Percentiles rank a stretch among this genome's conserved stretches.
phyloP scores from a whole-genome alignment of 2,329 filamentous ascomycete species.

The Alternaria gansuensis region DNA sequence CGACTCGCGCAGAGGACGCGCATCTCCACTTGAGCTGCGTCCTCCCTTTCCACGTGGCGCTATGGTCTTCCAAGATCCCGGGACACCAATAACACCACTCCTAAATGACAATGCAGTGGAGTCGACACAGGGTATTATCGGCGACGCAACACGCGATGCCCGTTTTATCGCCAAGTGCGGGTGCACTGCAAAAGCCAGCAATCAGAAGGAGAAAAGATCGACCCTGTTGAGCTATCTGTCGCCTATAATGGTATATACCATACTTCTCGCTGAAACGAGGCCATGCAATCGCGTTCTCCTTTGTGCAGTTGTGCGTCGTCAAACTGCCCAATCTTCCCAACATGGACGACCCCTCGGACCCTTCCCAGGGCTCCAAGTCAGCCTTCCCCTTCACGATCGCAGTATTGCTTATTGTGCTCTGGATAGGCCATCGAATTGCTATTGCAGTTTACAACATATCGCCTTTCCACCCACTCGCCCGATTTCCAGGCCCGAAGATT shows the following conservation, averaged over 20 bases:
- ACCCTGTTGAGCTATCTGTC: constrained; percentile 9
- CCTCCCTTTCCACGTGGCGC: constrained; percentile 17
- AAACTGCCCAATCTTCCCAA: constrained; percentile 12
- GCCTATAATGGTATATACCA: constrained; percentile 24
- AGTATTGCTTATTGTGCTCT: constrained; percentile 27
- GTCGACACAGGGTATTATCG: constrained; percentile 7
- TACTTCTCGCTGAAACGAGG: constrained; percentile 22
- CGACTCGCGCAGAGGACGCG: constrained; percentile 1
- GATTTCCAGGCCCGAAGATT: constrained; percentile 44
- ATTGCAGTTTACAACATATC: constrained; percentile 39
- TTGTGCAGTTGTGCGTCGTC: constrained; percentile 19
- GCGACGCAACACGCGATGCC: not conserved
- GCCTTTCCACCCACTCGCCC: constrained; percentile 35
- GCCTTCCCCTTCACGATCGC: constrained; percentile 26
- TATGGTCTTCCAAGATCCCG: not conserved
- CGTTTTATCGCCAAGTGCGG: constrained; percentile 10
- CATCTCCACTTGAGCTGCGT: constrained; percentile 4
- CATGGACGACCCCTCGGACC: constrained; percentile 32
- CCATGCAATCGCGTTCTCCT: constrained; percentile 11
- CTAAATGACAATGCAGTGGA: constrained; percentile 1
- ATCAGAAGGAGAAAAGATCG: constrained; percentile 15
- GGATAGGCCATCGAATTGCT: constrained; percentile 31
- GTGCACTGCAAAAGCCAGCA: constrained; percentile 10
- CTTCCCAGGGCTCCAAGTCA: constrained; percentile 20
- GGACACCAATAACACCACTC: constrained; percentile 6